phyloP scores from a whole-genome alignment of 768 basidiomycete genomes.

The Cystobasidium onofrii region DNA sequence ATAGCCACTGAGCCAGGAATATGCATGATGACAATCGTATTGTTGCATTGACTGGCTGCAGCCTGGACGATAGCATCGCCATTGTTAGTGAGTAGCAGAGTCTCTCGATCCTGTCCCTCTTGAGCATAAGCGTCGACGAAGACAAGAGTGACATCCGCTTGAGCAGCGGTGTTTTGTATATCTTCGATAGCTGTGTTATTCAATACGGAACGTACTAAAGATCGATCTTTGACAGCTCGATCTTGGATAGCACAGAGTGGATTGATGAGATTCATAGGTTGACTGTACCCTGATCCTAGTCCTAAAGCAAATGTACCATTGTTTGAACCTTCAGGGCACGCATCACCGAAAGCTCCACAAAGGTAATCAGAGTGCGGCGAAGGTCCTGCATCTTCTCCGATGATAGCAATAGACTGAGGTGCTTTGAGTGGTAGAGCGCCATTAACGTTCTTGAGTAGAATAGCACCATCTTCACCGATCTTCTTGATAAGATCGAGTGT shows the following conservation, averaged over 20 bases:
- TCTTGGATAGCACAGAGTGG: conserved; percentile 29
- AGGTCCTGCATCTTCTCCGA: conserved; percentile 32
- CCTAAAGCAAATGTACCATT: conserved; percentile 29
- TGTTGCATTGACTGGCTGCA: conserved; percentile 24
- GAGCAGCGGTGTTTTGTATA: background rate
- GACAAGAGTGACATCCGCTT: conserved; percentile 26
- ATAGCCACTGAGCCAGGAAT: conserved; percentile 32
- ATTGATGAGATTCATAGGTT: conserved; percentile 32
- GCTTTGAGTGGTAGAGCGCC: conserved; percentile 30
- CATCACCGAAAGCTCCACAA: conserved; percentile 14
- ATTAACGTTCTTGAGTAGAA: conserved; percentile 32
- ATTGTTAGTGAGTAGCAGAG: conserved; percentile 15
- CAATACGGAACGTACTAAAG: conserved; percentile 18
- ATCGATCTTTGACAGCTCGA: conserved; percentile 11
- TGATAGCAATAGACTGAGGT: conserved; percentile 17
- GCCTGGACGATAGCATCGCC: conserved; percentile 21
- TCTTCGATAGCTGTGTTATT: conserved; percentile 28
- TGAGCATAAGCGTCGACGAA: conserved; percentile 23
- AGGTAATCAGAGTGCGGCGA: conserved; percentile 4
- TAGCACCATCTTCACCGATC: conserved; percentile 31
- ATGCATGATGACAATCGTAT: conserved; percentile 31
- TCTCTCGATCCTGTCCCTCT: conserved; percentile 31
- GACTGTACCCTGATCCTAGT: conserved; percentile 29
- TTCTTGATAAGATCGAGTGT: conserved; percentile 28
- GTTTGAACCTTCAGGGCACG: conserved; percentile 13